Evolutionary conservation across 495 filamentous ascomycete genomes (phyloP).

Genomic region (Xylaria sp.): DNA sequence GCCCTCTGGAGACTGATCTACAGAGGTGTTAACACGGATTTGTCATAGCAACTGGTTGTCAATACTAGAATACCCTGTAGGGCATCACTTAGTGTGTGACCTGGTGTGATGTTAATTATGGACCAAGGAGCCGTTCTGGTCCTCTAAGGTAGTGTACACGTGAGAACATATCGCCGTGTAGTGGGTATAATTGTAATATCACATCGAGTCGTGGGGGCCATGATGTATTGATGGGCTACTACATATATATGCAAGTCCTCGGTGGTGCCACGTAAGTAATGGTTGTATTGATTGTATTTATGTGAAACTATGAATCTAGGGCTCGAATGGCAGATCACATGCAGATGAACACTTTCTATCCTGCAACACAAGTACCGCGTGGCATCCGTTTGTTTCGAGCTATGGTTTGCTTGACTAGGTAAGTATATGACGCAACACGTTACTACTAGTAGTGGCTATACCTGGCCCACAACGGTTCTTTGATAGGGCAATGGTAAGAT

Average conservation of each 20-base stretch:
- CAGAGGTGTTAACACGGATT: neutral
- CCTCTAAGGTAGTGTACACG: neutral
- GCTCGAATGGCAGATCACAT: conserved; percentile 9
- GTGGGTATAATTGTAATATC: neutral
- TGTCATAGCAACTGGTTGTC: neutral
- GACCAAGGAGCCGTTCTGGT: neutral
- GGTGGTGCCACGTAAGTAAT: conserved; percentile 19
- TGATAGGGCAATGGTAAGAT: neutral
- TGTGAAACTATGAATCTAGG: neutral
- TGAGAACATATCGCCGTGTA: neutral
- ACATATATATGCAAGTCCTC: no score
- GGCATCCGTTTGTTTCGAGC: conserved; percentile 1
- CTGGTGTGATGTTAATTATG: neutral
- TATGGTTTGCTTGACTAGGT: conserved; percentile 8
- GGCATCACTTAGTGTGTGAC: neutral
- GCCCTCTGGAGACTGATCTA: neutral
- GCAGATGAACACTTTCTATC: conserved; percentile 4
- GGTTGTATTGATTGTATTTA: neutral
- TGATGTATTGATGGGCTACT: neutral
- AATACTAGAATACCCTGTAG: neutral
- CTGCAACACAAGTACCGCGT: neutral
- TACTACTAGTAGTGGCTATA: neutral
- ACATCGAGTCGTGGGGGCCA: neutral
- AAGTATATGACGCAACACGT: conserved; percentile 16
- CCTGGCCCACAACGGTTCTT: neutral